Percentiles rank a stretch among this genome's conserved stretches.
Evolutionary conservation across 495 filamentous ascomycete genomes (phyloP).

Genomic region (Xylaria venustula): DNA sequence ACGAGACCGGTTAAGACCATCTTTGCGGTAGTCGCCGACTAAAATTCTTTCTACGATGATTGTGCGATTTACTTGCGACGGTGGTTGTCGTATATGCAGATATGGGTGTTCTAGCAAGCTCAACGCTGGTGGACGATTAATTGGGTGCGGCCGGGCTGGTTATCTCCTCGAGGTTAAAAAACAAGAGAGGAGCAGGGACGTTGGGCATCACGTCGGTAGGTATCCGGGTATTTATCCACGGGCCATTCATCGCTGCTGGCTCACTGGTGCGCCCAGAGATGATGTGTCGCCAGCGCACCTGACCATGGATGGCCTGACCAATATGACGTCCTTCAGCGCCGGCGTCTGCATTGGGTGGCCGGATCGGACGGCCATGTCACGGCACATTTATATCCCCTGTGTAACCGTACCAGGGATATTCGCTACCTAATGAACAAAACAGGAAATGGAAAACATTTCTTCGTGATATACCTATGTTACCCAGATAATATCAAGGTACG

Average conservation of each 20-base stretch:
- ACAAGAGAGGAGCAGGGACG: neutral
- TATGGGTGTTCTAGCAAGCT: neutral
- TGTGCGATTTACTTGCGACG: neutral
- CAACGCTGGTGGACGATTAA: neutral
- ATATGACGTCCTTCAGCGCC: conserved; percentile 4
- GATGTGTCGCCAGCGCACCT: conserved; percentile 9
- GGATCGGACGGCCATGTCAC: neutral
- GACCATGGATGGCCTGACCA: conserved; percentile 10
- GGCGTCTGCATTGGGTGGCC: neutral
- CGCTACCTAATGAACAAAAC: neutral
- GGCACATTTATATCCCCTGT: neutral
- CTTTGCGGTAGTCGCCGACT: conserved; percentile 10
- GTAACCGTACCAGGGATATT: neutral
- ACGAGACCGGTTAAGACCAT: conserved; percentile 42
- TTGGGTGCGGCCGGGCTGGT: neutral
- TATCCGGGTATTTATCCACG: conserved; percentile 1
- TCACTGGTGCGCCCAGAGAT: neutral
- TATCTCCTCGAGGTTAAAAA: neutral
- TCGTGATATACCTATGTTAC: neutral
- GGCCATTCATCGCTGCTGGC: neutral
- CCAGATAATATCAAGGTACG: no score
- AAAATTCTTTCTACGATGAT: no score
- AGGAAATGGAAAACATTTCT: neutral
- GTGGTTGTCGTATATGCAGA: neutral
- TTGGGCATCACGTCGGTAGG: neutral